Conservation (phyloP, 306 rosid genomes). For the Morella rubra region DNA sequence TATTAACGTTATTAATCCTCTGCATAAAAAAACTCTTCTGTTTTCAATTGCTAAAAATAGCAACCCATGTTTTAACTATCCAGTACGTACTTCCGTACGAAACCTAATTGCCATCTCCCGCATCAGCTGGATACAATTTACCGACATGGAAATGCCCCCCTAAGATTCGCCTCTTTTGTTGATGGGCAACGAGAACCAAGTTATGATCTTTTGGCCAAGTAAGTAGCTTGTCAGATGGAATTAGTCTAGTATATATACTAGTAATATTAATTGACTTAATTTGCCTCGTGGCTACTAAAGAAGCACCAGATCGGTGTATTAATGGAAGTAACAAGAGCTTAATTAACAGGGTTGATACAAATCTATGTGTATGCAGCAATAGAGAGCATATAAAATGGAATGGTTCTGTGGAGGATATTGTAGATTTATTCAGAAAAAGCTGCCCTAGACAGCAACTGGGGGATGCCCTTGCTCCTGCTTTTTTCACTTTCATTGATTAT, state of each 20-base stretch:
- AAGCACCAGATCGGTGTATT: constrained; percentile 8
- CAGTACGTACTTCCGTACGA: too few species aligned
- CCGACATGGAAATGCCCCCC: neutral
- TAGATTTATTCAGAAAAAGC: constrained; percentile 12
- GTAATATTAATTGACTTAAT: neutral
- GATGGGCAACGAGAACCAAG: constrained; percentile 2
- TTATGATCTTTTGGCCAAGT: constrained; percentile 24
- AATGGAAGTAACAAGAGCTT: constrained; percentile 20
- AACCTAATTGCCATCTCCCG: neutral
- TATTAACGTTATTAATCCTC: too few species aligned
- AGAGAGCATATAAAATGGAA: constrained; percentile 10
- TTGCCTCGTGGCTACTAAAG: constrained; percentile 17
- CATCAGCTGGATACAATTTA: neutral
- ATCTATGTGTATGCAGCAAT: neutral
- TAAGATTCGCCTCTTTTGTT: neutral
- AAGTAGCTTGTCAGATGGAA: constrained; percentile 28
- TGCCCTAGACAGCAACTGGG: too few species aligned
- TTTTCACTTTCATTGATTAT: too few species aligned
- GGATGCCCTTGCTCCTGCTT: too few species aligned
- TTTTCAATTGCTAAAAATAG: too few species aligned
- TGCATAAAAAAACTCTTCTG: too few species aligned
- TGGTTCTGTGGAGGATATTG: constrained; percentile 9
- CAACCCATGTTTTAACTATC: too few species aligned
- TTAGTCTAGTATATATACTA: constrained; percentile 14
- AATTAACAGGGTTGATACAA: constrained; percentile 14